These are phyloP conservation scores for Coprinopsis sp. DNA, from an alignment of 768 basidiomycete species.

Conservation along the genomic window DNA sequence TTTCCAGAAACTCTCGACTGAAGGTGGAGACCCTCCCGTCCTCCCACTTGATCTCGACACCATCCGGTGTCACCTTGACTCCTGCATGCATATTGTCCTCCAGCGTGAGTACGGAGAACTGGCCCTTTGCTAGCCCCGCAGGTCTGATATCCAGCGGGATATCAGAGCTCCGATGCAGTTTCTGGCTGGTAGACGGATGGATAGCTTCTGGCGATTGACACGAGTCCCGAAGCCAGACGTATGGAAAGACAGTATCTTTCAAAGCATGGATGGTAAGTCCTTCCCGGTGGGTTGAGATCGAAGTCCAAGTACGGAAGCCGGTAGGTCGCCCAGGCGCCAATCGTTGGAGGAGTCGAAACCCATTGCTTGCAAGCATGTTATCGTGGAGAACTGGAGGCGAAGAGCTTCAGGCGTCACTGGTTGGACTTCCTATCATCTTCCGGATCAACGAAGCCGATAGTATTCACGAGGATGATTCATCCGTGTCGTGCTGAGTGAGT, in stretches of 20 bases:
- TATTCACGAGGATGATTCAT: too few species aligned
- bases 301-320: constrained; percentile 24
- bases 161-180: constrained; percentile 67
- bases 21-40: constrained; percentile 61
- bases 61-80: constrained; percentile 37
- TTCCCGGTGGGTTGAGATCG: constrained; percentile 21
- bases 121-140: constrained; percentile 28
- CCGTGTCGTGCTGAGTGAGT: too few species aligned
- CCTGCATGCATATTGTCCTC: constrained; percentile 36
- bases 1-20: constrained; percentile 40
- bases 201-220: constrained; percentile 62
- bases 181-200: constrained; percentile 76
- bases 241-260: constrained; percentile 47
- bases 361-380: background rate
- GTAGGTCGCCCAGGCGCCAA: background rate
- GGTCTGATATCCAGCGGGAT: constrained; percentile 49
- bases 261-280: constrained; percentile 36
- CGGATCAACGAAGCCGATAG: too few species aligned
- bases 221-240: constrained; percentile 80
- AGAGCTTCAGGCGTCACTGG: too few species aligned
- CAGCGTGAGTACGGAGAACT: constrained; percentile 33
- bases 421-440: too few species aligned
- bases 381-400: too few species aligned
- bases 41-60: constrained; percentile 48
- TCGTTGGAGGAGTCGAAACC: background rate